Evolutionary conservation across 73 alveolate species (phyloP), one percentile per base, ranked within the genome.

Genomic region (Tetrahymena borealis): DNA sequence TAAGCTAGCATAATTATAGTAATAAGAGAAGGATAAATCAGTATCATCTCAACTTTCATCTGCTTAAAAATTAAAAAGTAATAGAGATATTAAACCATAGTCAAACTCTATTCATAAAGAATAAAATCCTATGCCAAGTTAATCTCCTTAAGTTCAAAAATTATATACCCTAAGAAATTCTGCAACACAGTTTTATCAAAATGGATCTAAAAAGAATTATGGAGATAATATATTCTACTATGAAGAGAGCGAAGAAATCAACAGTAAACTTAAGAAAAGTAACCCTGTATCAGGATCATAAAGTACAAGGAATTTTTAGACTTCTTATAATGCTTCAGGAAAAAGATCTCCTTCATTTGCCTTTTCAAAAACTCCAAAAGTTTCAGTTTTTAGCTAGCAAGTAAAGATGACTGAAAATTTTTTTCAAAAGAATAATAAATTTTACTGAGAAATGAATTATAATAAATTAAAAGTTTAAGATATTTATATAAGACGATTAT

Each of bases 341-440:
- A 60, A 60, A 60, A 60, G 85, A 60, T 60, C 85, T 60, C 85
- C 85, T 60, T 60, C 85, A 60, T 60, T 24, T 60, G 85, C 85
- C 0, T 60, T 60, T n/a, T 60, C 85, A 1, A 60, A 60, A 60
- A 60, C 85, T n/a, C 85, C 85, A 10, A 60, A 60, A 18, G 38
- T 60, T 24, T 60, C 85, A 15, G 85, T 60, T 13, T 60, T 60
- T n/a, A 60, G 85, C 31, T 60, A 60, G 13, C 35, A 60, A 60
- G 38, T 60, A 20, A 60, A 60, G 28, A 6, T 60, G 13, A n/a
- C 85, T 15, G 85, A 60, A n/a, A 60, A 60, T n/a, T 2, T n/a
- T 0, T n/a, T n/a, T n/a, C n/a, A n/a, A n/a, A 60, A 60, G 10
- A 10, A 20, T 9, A 60, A 60, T 18, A 18, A 60, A 60, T 60